Percentiles rank a stretch among this genome's conserved stretches.
These are phyloP conservation scores for Suillus weaverae DNA, from an alignment of 768 basidiomycete species.

Conservation along the genomic window DNA sequence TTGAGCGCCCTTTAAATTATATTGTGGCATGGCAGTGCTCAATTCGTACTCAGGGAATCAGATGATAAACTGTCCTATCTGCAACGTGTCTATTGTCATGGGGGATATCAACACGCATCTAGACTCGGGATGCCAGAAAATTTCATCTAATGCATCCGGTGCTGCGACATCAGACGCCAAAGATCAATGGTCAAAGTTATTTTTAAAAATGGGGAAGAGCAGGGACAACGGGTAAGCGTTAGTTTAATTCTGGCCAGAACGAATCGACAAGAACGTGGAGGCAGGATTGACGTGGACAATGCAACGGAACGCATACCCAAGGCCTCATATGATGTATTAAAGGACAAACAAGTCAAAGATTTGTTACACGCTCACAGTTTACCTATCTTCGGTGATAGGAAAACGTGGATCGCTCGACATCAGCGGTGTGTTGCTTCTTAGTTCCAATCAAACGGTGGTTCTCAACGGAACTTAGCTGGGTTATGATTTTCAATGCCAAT, in stretches of 20 bases:
- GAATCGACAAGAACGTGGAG: conserved; percentile 9
- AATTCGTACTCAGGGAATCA: conserved; percentile 27
- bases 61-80: conserved; percentile 63
- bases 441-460: neutral
- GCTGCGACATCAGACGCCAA: conserved; percentile 28
- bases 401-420: conserved; percentile 55
- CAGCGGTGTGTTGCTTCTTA: conserved; percentile 43
- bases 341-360: conserved; percentile 58
- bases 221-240: conserved; percentile 32
- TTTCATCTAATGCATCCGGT: conserved; percentile 19
- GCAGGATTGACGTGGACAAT: conserved; percentile 31
- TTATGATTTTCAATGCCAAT: conserved; percentile 70
- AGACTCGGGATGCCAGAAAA: conserved; percentile 39
- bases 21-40: neutral
- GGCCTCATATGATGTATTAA: conserved; percentile 62
- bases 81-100: conserved; percentile 45
- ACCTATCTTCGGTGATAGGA: conserved; percentile 51
- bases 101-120: conserved; percentile 63
- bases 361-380: conserved; percentile 53
- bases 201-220: conserved; percentile 43
- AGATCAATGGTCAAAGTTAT: conserved; percentile 45
- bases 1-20: neutral
- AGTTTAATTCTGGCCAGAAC: neutral
- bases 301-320: conserved; percentile 55
- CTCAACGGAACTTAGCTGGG: conserved; percentile 50